phyloP scores from a whole-genome alignment of 2,329 filamentous ascomycete species.

The Aspergillus udagawae region DNA sequence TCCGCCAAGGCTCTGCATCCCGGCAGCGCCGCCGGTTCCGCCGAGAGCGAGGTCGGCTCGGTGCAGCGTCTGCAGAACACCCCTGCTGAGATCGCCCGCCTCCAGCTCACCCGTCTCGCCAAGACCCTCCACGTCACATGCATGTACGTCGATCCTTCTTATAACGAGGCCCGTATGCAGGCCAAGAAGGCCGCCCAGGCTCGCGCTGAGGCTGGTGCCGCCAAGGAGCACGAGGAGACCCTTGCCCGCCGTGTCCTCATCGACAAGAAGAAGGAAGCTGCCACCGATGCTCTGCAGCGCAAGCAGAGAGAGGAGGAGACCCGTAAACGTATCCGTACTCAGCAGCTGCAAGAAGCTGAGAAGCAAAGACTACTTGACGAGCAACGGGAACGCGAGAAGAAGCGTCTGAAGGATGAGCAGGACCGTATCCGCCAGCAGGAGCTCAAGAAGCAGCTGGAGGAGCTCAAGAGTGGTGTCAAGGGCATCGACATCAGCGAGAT shows the following conservation, averaged over 20 bases:
- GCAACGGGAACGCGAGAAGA: conserved; percentile 83
- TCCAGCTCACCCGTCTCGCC: conserved; percentile 85
- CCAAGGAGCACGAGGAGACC: conserved; percentile 82
- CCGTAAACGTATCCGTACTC: conserved; percentile 78
- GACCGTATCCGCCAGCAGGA: conserved; percentile 89
- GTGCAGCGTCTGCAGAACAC: conserved; percentile 97
- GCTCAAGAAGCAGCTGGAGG: conserved; percentile 85
- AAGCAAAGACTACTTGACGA: conserved; percentile 85
- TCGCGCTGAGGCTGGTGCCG: conserved; percentile 81
- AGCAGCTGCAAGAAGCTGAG: conserved; percentile 86
- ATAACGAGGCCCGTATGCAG: conserved; percentile 75
- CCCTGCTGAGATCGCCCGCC: conserved; percentile 93
- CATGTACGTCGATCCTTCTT: conserved; percentile 89
- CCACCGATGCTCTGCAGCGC: conserved; percentile 80
- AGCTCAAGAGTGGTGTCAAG: conserved; percentile 86
- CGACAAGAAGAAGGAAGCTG: conserved; percentile 93
- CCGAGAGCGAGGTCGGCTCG: conserved; percentile 76
- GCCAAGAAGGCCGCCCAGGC: conserved; percentile 75
- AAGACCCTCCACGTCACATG: conserved; percentile 90
- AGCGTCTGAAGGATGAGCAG: conserved; percentile 79
- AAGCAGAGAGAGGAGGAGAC: conserved; percentile 91
- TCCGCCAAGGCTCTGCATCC: conserved; percentile 88
- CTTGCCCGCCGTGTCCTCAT: conserved; percentile 86
- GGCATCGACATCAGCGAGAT: conserved; percentile 67
- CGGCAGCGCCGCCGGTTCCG: conserved; percentile 78